Base-by-base conservation (phyloP, 768 basidiomycete genomes). In the Auricularia sp. region DNA sequence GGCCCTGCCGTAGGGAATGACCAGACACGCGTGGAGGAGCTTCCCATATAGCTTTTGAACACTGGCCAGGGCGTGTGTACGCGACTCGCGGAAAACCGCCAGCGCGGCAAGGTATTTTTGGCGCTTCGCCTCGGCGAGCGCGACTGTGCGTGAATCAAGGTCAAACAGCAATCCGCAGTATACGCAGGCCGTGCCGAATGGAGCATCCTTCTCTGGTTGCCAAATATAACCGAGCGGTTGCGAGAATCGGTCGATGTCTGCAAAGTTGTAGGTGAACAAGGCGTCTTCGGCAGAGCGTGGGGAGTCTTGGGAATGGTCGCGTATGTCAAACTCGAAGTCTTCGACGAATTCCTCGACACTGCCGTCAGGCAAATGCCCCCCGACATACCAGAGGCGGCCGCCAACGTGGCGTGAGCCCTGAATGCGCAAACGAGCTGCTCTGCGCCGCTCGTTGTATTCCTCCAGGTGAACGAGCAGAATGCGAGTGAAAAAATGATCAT, bases 321-420 rank as follows among this genome's bases (percentile, higher is more conserved):
- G 34, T n/a, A 73, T 63, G 8, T 66, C 68, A 62, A 56, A 65
- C 3, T 10, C 3, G 11, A 62, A 64, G 42, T 79, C 75, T 36
- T 80, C 75, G 54, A 75, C 74, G 61, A 73, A 77, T 62, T 79
- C 75, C 44, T 75, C 70, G 0, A 42, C 1, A 0, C 10, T 35
- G 0, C 69, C 71, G 58, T 72, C 65, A 0, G 69, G 66, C 16
- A 71, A 39, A 2, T 33, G n/a, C 47, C 16, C 14, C 16, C 47
- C 47, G 18, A 21, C 16, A 18, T 13, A 51, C 47, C 47, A 51
- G 21, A 18, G 10, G 47, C 47, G 47, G 8, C 47, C 47, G 47
- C 47, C 47, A 13, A 6, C 18, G 11, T 51, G 47, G 6, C 47
- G 47, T 5, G 14, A 21, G 14, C 21, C 47, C 16, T 5, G 11